Percentiles rank a stretch among this genome's conserved stretches.
phyloP scores from a whole-genome alignment of 352 stramenopile species.

The Pseudoperonospora humuli region DNA sequence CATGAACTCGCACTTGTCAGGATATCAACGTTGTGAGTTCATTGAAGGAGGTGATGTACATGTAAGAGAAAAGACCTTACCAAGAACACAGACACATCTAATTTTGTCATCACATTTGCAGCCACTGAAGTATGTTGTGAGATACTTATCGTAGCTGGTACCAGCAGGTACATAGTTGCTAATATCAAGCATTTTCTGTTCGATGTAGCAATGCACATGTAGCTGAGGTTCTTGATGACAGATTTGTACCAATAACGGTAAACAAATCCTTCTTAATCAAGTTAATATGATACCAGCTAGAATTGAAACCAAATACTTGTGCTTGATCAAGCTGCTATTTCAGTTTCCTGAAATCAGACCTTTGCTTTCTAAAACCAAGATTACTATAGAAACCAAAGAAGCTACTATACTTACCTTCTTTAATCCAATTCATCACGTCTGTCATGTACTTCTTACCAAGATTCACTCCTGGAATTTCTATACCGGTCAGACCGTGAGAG shows the following conservation, averaged over 20 bases:
- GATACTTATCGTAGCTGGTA: not conserved
- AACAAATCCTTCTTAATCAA: not conserved
- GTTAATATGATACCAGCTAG: not conserved
- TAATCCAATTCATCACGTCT: not conserved
- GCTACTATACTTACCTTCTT: not conserved
- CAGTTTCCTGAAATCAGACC: no score
- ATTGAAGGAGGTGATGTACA: conserved; percentile 8
- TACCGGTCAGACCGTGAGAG: not conserved
- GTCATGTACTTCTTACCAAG: not conserved
- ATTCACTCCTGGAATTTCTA: not conserved
- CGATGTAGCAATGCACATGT: not conserved
- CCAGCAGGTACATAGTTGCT: not conserved
- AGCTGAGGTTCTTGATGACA: not conserved
- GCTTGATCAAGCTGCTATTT: no score
- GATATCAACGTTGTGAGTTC: no score
- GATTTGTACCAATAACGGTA: not conserved
- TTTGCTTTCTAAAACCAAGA: no score
- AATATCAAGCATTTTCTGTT: not conserved
- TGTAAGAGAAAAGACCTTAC: not conserved
- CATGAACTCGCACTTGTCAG: no score
- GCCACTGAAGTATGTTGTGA: not conserved
- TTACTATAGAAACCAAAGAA: not conserved
- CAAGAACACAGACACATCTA: not conserved
- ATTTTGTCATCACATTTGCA: not conserved
- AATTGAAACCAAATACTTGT: not conserved